Conservation (phyloP, 768 basidiomycete species). For the Dendrothele bispora region DNA sequence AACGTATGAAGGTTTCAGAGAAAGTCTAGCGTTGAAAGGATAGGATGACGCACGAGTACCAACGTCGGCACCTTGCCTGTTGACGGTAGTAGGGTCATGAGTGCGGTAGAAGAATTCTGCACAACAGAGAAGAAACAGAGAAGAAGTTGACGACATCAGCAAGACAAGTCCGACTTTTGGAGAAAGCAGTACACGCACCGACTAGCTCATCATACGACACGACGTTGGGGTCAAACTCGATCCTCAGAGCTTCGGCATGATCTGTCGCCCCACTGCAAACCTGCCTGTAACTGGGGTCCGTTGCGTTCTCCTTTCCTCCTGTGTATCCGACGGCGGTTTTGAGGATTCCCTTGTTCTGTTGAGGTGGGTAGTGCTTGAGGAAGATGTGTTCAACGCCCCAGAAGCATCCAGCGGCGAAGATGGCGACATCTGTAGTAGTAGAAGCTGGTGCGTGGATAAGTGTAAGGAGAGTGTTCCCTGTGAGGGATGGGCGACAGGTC, state of each 20-base stretch:
- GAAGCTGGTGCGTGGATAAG: slow-evolving; percentile 1
- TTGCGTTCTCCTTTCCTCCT: slow-evolving; percentile 57
- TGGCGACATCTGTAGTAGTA: slow-evolving; percentile 43
- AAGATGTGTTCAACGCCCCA: slow-evolving; percentile 90
- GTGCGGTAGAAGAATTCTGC: slow-evolving; percentile 93
- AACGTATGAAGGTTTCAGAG: too few species aligned
- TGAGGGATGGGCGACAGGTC: too few species aligned
- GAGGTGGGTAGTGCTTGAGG: slow-evolving; percentile 71
- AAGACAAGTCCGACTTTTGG: too few species aligned
- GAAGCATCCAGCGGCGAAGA: slow-evolving; percentile 68
- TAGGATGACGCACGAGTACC: slow-evolving; percentile 66
- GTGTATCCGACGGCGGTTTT: slow-evolving; percentile 80
- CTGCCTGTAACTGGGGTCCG: slow-evolving; percentile 63
- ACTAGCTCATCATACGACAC: slow-evolving; percentile 86
- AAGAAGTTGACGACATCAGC: not conserved
- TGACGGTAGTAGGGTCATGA: slow-evolving; percentile 86
- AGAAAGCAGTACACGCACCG: too few species aligned
- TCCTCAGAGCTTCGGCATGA: slow-evolving; percentile 86
- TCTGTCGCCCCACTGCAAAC: slow-evolving; percentile 83
- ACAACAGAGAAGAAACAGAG: too few species aligned
- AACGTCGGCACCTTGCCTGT: slow-evolving; percentile 74
- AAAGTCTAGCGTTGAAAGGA: too few species aligned
- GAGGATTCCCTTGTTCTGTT: slow-evolving; percentile 71
- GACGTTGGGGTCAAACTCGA: slow-evolving; percentile 80
- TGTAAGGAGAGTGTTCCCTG: not conserved